phyloP scores from a whole-genome alignment of 2,329 filamentous ascomycete genomes.

The Arthrobotrys entomopaga region DNA sequence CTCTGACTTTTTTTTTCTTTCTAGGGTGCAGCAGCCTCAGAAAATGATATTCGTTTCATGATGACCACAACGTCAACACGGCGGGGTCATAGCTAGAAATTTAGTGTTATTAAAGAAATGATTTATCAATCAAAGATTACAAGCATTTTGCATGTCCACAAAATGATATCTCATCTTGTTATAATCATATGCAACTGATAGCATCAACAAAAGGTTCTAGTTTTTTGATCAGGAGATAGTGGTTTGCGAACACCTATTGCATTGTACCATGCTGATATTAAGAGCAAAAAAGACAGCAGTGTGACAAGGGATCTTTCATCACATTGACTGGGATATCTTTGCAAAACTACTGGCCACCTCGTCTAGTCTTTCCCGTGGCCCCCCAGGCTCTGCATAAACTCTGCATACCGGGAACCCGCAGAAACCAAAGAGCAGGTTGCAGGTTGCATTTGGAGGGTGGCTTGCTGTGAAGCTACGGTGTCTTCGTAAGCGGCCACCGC shows the following conservation, averaged over 20 bases:
- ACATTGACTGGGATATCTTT: conserved; percentile 45
- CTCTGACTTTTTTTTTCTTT: too few relatives aligned
- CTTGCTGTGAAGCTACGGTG: conserved; percentile 34
- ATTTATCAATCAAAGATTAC: not conserved
- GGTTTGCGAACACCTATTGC: conserved; percentile 15
- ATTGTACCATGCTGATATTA: conserved; percentile 10
- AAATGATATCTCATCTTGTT: too few relatives aligned
- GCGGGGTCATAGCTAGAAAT: conserved; percentile 37
- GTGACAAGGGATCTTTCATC: conserved; percentile 42
- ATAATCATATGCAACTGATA: too few relatives aligned
- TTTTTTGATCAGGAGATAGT: conserved; percentile 32
- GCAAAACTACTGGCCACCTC: conserved; percentile 28
- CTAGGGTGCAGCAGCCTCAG: conserved; percentile 42
- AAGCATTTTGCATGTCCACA: too few relatives aligned
- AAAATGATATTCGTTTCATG: conserved; percentile 45
- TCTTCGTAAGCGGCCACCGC: conserved; percentile 48
- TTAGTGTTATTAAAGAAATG: conserved; percentile 25
- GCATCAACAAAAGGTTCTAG: too few relatives aligned
- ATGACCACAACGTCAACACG: conserved; percentile 55
- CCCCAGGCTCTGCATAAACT: conserved; percentile 17
- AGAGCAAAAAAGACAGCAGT: conserved; percentile 21
- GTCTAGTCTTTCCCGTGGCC: conserved; percentile 46
- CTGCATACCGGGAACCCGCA: conserved; percentile 49
- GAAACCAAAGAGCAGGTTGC: conserved; percentile 8
- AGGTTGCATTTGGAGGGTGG: conserved; percentile 36